Percentiles rank a stretch among this genome's conserved stretches.
These are phyloP conservation scores for Spiraea crenata DNA, from an alignment of 331 rosid genomes.

Conservation along the genomic window DNA sequence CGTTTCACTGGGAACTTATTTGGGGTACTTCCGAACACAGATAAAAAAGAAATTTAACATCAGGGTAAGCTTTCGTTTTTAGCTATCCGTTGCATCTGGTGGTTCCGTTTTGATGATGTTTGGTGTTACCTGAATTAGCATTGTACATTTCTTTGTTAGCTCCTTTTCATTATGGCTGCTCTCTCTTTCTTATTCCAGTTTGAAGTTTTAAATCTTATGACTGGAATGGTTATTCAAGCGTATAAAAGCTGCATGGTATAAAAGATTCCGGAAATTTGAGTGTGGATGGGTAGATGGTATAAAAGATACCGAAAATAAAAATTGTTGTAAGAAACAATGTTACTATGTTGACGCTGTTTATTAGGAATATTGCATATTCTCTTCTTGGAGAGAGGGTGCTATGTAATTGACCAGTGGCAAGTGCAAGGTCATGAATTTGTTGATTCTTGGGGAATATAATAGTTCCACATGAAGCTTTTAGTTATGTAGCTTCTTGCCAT, in stretches of 20 bases:
- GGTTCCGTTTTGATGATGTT: slow-evolving; percentile 10
- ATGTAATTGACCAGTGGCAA: background rate
- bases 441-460: background rate
- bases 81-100: background rate
- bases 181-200: background rate
- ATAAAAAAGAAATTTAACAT: slow-evolving; percentile 89
- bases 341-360: too few species aligned
- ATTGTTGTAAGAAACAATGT: too few species aligned
- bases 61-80: slow-evolving; percentile 46
- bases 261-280: background rate
- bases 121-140: slow-evolving; percentile 12
- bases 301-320: too few species aligned
- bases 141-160: background rate
- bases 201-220: background rate
- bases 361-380: background rate
- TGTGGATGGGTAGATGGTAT: background rate
- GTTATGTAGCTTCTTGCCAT: background rate
- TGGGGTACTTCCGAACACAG: slow-evolving; percentile 86
- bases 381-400: background rate
- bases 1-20: slow-evolving; percentile 53
- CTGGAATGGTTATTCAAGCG: background rate
- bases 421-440: background rate
- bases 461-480: background rate
- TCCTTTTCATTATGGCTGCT: background rate
- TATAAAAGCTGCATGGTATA: too few species aligned